phyloP scores from a whole-genome alignment of 352 stramenopile genomes.

The Phytopythium delawarense region DNA sequence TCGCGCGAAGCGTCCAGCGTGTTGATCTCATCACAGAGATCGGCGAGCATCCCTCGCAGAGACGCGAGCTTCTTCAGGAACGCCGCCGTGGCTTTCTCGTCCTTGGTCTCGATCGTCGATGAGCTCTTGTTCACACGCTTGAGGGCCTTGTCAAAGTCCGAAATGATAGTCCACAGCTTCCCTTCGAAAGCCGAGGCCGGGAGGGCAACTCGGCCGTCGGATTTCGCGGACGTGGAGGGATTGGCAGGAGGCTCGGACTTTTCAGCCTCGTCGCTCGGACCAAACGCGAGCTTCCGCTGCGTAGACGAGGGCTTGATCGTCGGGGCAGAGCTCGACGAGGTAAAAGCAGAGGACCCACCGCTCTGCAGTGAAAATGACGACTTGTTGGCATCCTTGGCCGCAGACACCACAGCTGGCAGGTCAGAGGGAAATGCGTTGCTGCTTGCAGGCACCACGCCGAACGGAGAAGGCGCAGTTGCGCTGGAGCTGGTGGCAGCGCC shows the following conservation, averaged over 20 bases:
- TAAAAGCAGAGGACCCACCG: neutral
- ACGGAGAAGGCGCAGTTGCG: slow-evolving; percentile 17
- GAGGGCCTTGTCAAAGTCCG: slow-evolving; percentile 63
- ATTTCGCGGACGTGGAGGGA: neutral
- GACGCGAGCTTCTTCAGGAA: slow-evolving; percentile 26
- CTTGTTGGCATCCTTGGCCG: slow-evolving; percentile 5
- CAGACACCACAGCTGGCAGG: slow-evolving; percentile 9
- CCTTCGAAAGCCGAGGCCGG: slow-evolving; percentile 49
- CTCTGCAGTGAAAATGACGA: neutral
- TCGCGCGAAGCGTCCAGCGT: slow-evolving; percentile 49
- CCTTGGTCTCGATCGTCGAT: slow-evolving; percentile 32
- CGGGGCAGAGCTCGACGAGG: neutral
- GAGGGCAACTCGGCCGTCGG: neutral
- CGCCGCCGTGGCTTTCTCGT: slow-evolving; percentile 25
- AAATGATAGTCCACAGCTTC: slow-evolving; percentile 67
- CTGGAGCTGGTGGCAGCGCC: neutral
- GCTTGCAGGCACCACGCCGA: slow-evolving; percentile 18
- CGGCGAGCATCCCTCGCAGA: slow-evolving; percentile 31
- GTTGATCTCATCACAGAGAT: slow-evolving; percentile 49
- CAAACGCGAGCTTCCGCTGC: slow-evolving; percentile 31
- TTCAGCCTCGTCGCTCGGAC: neutral
- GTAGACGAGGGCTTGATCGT: slow-evolving; percentile 3
- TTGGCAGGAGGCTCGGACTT: neutral
- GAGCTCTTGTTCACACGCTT: slow-evolving; percentile 34
- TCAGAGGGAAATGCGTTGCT: slow-evolving; percentile 19